Evolutionary conservation across 78 protist species (phyloP).

Genomic region (Dictyostelium firmibasis): DNA sequence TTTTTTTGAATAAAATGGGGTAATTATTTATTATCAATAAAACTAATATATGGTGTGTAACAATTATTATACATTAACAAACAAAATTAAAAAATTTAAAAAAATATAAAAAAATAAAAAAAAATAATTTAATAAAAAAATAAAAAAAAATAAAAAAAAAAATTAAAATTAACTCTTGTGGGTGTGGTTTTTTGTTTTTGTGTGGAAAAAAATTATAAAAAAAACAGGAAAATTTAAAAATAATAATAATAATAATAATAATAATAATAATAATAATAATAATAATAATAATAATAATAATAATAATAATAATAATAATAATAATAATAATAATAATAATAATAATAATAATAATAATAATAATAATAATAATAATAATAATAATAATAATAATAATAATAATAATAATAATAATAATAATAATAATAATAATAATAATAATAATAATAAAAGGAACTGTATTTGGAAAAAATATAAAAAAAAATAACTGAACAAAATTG

Average conservation of each 20-base stretch:
- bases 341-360: not conserved
- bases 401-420: not conserved
- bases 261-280: not conserved
- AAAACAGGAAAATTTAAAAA: not conserved
- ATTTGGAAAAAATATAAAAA: not conserved
- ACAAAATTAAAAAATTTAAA: not conserved
- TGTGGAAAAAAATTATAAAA: not conserved
- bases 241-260: not conserved
- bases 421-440: not conserved
- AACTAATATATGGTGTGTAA: not conserved
- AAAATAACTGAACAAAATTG: not conserved
- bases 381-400: not conserved
- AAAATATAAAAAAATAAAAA: not conserved
- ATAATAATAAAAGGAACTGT: not conserved
- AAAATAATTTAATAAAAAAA: not conserved
- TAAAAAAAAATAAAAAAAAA: not conserved
- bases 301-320: not conserved
- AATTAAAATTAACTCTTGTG: not conserved
- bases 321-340: not conserved
- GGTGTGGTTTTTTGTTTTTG: not conserved
- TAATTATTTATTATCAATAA: too few relatives aligned
- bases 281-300: not conserved
- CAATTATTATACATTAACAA: not conserved
- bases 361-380: not conserved
- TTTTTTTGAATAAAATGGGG: not conserved